A percentile compares a stretch with the other conserved stretches of the same genome.
These are phyloP conservation scores for Anthoceros angustus DNA, from an alignment of 225 moss, liverwort and hornwort genomes.

Conservation along the genomic window DNA sequence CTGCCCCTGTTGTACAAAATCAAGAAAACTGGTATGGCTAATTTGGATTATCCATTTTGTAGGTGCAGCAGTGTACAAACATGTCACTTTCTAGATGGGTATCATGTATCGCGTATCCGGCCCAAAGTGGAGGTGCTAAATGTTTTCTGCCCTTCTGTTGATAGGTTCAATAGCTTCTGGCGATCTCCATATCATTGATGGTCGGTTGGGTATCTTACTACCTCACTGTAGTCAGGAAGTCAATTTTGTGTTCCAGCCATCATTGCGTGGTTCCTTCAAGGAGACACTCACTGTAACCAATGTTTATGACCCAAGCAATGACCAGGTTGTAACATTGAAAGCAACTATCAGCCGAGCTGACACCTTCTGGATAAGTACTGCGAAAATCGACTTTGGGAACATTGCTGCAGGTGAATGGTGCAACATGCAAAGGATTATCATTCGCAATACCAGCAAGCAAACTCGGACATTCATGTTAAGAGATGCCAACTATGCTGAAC, in stretches of 20 bases:
- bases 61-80: background rate
- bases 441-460: conserved; percentile 75
- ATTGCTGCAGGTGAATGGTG: conserved; percentile 64
- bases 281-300: conserved; percentile 79
- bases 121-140: no score
- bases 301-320: conserved; percentile 73
- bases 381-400: conserved; percentile 64
- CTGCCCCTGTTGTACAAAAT: conserved; percentile 75
- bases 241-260: conserved; percentile 88
- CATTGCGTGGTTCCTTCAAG: conserved; percentile 63
- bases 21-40: conserved; percentile 64
- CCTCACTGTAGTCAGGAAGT: conserved; percentile 74
- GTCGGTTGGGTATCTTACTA: conserved; percentile 57
- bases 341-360: conserved; percentile 79
- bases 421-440: conserved; percentile 45
- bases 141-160: conserved; percentile 3
- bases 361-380: conserved; percentile 73
- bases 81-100: no score
- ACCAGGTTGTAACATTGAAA: conserved; percentile 82
- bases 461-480: conserved; percentile 65
- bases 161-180: conserved; percentile 92
- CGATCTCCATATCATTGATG: conserved; percentile 84
- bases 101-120: no score
- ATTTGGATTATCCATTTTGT: conserved; percentile 7
- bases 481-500: conserved; percentile 35